These are phyloP conservation scores for Boletus sp. DNA, from an alignment of 768 basidiomycete genomes.

Conservation along the genomic window DNA sequence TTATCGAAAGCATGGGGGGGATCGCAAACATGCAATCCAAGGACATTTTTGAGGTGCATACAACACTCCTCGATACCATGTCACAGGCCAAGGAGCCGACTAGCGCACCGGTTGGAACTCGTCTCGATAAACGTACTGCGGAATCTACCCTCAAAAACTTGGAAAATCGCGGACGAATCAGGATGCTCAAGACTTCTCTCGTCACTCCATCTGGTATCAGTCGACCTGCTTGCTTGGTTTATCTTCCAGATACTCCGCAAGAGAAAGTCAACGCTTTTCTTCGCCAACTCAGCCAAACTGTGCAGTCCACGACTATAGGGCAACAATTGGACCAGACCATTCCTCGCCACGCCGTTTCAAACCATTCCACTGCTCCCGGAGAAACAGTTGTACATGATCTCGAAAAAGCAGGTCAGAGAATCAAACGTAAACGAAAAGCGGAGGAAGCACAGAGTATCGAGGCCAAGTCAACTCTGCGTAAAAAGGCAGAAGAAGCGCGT, in stretches of 20 bases:
- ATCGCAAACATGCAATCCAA: constrained; percentile 64
- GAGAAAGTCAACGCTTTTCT: constrained; percentile 60
- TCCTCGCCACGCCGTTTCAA: constrained; percentile 46
- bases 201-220: constrained; percentile 56
- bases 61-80: constrained; percentile 57
- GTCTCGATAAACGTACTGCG: constrained; percentile 73
- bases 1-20: constrained; percentile 66
- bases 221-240: constrained; percentile 60
- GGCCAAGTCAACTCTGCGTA: constrained; percentile 51
- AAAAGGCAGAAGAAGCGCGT: constrained; percentile 64
- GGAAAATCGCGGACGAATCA: constrained; percentile 66
- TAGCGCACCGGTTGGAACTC: constrained; percentile 66
- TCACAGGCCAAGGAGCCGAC: constrained; percentile 61
- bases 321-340: constrained; percentile 50
- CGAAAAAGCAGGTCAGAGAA: constrained; percentile 40
- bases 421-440: constrained; percentile 30
- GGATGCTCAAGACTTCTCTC: constrained; percentile 65
- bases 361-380: constrained; percentile 43
- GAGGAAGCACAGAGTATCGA: constrained; percentile 38
- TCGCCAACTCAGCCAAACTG: constrained; percentile 44
- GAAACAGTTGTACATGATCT: constrained; percentile 41
- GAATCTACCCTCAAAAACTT: constrained; percentile 57
- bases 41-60: constrained; percentile 69
- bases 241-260: constrained; percentile 58
- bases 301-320: constrained; percentile 27